Evolutionary conservation across 2,329 filamentous ascomycete genomes (phyloP), one percentile per base, ranked within the genome.

Genomic region (Blastomyces gilchristii): DNA sequence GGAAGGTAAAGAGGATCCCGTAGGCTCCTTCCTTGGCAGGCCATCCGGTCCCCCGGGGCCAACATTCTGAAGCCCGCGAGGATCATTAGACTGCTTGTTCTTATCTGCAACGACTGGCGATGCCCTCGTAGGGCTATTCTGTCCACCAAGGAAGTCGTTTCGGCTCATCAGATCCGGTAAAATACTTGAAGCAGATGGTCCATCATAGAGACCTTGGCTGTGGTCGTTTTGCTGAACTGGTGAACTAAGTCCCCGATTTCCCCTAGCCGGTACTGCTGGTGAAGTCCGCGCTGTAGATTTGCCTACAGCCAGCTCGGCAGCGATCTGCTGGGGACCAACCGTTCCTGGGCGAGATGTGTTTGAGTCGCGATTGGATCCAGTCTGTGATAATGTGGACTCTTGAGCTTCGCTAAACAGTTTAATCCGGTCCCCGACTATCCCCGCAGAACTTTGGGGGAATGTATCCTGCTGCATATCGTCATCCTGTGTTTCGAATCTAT

Each of bases 351-450:
- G 61, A 18, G 62, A n/a, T 41, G 60, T 63, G 54, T 59, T 56
- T 34, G 63, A 66, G 53, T 62, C 67, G 60, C 63, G 67, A n/a
- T 64, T 61, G 31, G 63, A 63, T 61, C 58, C 22, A 39, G 64
- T 43, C n/a, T 63, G 62, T 5, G 64, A 47, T 43, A 31, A 62
- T 18, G 63, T 52, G 1, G 68, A 57, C 14, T 67, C 66, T 31
- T 68, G 67, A 60, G 66, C 68, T 31, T 67, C 66, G 28, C 70
- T 69, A 63, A 75, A 75, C 60, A 64, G 69, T 58, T 72, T 72
- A 58, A 77, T 75, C 63, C 73, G 77, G 64, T 75, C 73, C 66
- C 66, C 76, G 50, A 78, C 75, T 5, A 74, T 72, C 28, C 72
- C 73, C 28, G 69, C 67, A 65, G 72, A 71, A 6, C 72, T 74